Evolutionary conservation across 768 basidiomycete species (phyloP), one percentile per base, ranked within the genome.

Genomic region (Pisolithus marmoratus): DNA sequence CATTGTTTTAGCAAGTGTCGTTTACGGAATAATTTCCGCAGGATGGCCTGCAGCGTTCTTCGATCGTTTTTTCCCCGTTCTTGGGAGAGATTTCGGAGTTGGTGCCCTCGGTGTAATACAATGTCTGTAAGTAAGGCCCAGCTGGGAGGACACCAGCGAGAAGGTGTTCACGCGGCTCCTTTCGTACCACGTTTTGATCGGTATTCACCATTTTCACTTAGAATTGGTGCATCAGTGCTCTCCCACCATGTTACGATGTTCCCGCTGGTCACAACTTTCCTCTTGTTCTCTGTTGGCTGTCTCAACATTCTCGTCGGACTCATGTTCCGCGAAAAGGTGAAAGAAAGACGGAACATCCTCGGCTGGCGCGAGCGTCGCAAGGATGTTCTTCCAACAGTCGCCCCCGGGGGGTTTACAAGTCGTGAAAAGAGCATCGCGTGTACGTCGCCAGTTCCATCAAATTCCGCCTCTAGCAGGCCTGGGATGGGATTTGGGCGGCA

Each of bases 41-140:
- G 81, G 84, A 60, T 87, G 90, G 84, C 91, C 91, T 9, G 70
- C 75, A 43, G 61, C 70, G 12, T 87, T 92, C 75, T 94, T 95
- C 69, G 82, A 87, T 58, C 80, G 80, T n/a, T 94, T 81, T 73
- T 87, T 95, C 72, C 94, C 94, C 27, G 85, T 95, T 42, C 81
- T 96, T n/a, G 93, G 94, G 17, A 75, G 75, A 8, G 74, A 81
- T 49, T 94, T 94, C 64, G 93, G 94, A 42, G 75, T 94, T 15
- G 94, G 93, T 37, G 81, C 90, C 19, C 77, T 95, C 17, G 94
- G 94, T 17, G 81, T 91, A 52, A 87, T 94, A 72, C 87, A 95
- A 70, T 81, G 82, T 72, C 74, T 94, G 84, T 88, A 64, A 63
- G 84, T 74, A 4, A 9, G 27, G 43, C 4, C 23, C 22, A 5